A percentile compares a stretch with the other conserved stretches of the same genome.
These are phyloP conservation scores for Pyrus hybrid DNA, from an alignment of 331 rosid genomes.

Conservation along the genomic window DNA sequence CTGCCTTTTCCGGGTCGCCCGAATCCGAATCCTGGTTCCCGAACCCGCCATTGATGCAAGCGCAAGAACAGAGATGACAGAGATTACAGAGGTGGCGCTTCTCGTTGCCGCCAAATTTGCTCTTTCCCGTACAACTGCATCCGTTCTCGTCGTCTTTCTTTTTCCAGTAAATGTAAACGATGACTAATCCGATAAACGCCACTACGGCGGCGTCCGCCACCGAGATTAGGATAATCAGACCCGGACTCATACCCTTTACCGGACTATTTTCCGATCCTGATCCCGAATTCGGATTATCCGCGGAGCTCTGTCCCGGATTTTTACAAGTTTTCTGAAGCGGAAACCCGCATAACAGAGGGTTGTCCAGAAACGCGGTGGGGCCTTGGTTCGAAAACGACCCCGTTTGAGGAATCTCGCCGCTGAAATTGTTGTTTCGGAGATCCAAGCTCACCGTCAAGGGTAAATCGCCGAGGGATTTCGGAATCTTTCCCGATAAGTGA, in stretches of 20 bases:
- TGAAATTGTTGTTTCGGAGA: conserved; percentile 63
- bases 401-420: conserved; percentile 88
- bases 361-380: conserved; percentile 83
- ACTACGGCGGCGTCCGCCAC: conserved; percentile 83
- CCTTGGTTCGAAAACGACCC: conserved; percentile 92
- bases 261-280: conserved; percentile 9
- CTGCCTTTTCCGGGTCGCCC: conserved; percentile 48
- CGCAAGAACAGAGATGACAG: conserved; percentile 31
- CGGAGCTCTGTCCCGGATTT: conserved; percentile 26
- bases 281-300: conserved; percentile 28
- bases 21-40: conserved; percentile 63
- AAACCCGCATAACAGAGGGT: conserved; percentile 71
- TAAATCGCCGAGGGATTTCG: conserved; percentile 61
- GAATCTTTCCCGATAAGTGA: conserved; percentile 59
- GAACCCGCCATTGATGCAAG: conserved; percentile 41
- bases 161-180: conserved; percentile 81
- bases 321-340: conserved; percentile 68
- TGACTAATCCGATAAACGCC: conserved; percentile 58
- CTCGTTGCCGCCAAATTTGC: conserved; percentile 16
- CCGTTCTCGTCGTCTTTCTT: conserved; percentile 57
- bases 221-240: conserved; percentile 64
- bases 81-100: conserved; percentile 20
- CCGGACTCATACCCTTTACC: conserved; percentile 53
- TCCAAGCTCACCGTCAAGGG: conserved; percentile 78
- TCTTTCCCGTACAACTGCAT: conserved; percentile 52